phyloP scores from a whole-genome alignment of 805 yeast genomes.

The Starmerella floricola region DNA sequence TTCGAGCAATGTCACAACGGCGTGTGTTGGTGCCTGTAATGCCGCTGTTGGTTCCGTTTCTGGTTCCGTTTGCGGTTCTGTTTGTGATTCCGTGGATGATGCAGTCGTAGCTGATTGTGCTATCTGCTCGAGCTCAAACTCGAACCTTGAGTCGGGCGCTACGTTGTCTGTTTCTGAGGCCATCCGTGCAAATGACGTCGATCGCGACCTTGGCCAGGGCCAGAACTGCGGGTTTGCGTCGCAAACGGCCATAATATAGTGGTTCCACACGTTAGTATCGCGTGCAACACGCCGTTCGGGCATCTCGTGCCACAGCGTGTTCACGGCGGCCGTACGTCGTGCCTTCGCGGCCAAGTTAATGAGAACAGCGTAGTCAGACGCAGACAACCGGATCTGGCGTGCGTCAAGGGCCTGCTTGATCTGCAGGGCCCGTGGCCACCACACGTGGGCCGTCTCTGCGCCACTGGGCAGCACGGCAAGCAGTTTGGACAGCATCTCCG shows the following conservation, averaged over 20 bases:
- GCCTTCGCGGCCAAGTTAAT: constrained; percentile 25
- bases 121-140: too few species aligned
- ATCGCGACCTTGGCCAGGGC: constrained; percentile 19
- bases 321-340: constrained; percentile 18
- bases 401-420: constrained; percentile 17
- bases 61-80: too few species aligned
- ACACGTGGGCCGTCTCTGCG: constrained; percentile 12
- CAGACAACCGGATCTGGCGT: constrained; percentile 14
- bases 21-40: not conserved
- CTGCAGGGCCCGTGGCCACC: constrained; percentile 22
- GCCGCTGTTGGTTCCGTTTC: too few species aligned
- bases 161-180: too few species aligned
- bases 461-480: constrained; percentile 19
- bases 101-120: too few species aligned
- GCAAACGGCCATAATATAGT: constrained; percentile 27
- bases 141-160: too few species aligned
- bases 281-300: constrained; percentile 14
- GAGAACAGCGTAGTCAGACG: constrained; percentile 23
- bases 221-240: constrained; percentile 25
- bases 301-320: constrained; percentile 24
- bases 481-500: constrained; percentile 8
- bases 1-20: constrained; percentile 5
- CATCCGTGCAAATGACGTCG: constrained; percentile 1
- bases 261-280: constrained; percentile 27
- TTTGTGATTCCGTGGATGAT: too few species aligned